Percentiles rank a stretch among this genome's conserved stretches.
Conservation (phyloP, 371 early-diverging fungal species). For the Actinomucor elegans region DNA sequence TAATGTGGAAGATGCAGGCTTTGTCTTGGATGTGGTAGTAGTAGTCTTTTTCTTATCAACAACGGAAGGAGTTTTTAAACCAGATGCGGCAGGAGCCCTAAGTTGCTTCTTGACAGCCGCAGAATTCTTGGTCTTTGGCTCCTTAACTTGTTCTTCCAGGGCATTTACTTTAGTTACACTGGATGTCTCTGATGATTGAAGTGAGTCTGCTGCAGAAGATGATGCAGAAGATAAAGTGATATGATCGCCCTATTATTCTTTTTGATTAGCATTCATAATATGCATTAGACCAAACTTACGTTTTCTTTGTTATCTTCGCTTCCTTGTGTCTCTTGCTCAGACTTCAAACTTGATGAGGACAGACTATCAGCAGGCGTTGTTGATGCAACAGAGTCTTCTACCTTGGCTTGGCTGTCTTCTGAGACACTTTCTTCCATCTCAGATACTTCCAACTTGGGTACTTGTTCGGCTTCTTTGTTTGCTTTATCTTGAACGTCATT, state of each 20-base stretch:
- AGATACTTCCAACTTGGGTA: no score
- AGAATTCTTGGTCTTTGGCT: not conserved
- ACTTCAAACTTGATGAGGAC: not conserved
- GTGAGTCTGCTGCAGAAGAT: no score
- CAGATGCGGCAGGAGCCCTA: conserved; percentile 4
- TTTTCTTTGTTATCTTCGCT: no score
- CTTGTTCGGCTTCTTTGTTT: not conserved
- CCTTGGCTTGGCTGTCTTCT: no score
- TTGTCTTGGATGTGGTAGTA: not conserved
- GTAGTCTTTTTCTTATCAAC: conserved; percentile 9
- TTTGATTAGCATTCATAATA: no score
- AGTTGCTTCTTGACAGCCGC: conserved; percentile 5
- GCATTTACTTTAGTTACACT: not conserved
- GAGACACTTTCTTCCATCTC: no score
- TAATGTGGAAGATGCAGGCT: conserved; percentile 1
- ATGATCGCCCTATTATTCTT: no score
- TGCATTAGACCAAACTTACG: no score
- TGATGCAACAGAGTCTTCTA: no score
- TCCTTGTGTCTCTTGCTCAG: no score
- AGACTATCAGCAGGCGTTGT: no score
- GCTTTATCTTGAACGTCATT: not conserved
- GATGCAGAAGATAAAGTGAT: no score
- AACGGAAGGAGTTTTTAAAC: not conserved
- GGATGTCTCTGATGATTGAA: not conserved
- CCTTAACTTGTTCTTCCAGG: conserved; percentile 1